Base-by-base conservation (phyloP, 2,329 filamentous ascomycete genomes). In the Podosphaera fusca region DNA sequence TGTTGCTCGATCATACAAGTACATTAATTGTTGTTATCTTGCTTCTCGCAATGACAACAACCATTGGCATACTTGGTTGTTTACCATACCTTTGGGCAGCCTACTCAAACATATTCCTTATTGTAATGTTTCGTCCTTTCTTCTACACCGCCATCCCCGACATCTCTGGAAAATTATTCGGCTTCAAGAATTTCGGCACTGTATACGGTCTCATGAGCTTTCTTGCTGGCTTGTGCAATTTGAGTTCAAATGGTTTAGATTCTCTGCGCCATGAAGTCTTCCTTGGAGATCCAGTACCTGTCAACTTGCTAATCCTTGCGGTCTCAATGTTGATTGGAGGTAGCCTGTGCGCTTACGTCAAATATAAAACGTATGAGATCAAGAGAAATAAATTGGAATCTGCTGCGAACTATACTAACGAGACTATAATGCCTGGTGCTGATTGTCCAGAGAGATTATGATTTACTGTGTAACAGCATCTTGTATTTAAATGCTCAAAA, bases 141-240 rank as follows among this genome's bases (percentile, higher is more conserved):
- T 95, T 94, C 70, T 95, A 95, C 71, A 94, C 87, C 0, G 81
- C 87, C 6, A 85, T 95, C 58, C 90, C 84, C 58, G 88, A 95
- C 70, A 94, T 94, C 68, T 79, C 80, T 29, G 87, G 87, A 59
- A 94, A 94, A 70, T 87, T 95, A 40, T 95, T 95, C 67, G 88
- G 88, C 14, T 94, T 94, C 70, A 77, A 81, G 59, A 94, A 87
- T 0, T 95, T 95, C 63, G 89, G 88, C 51, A 94, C 86, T 58
- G 87, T 95, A n/a, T 95, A 95, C 69, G 88, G 88, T 9, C 75
- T 89, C 29, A 85, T 94, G 62, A 94, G 95, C 63, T 94, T 86
- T 69, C 71, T 92, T 1, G 83, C 87, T 0, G 88, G 89, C 0
- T 68, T 95, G 0, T 76, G 88, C 65, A 94, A 94, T 69, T 89